A percentile compares a stretch with the other conserved stretches of the same genome.
These are phyloP conservation scores for Leishmania guyanensis DNA, from an alignment of 208 protist genomes.

Conservation along the genomic window DNA sequence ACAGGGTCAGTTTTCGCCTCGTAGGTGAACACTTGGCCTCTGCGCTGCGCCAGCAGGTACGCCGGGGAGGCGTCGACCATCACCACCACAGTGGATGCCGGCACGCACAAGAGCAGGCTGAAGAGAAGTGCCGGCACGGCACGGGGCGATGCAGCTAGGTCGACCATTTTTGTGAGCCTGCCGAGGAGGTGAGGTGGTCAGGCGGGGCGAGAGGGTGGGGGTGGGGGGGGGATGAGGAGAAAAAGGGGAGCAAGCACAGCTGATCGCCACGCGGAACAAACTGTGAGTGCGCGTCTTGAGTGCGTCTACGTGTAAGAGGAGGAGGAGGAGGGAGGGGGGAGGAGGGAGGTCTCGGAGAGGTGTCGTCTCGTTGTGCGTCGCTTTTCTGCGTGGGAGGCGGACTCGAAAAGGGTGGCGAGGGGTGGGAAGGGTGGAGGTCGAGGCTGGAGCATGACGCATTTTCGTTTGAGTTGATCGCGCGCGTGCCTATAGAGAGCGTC, in stretches of 20 bases:
- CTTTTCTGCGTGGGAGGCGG: neutral
- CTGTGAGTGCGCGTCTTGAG: neutral
- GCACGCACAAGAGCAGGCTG: neutral
- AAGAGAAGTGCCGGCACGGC: neutral
- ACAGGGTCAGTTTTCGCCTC: constrained; percentile 4
- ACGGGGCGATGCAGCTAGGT: neutral
- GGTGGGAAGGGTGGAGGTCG: neutral
- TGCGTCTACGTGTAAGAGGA: neutral
- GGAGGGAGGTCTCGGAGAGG: neutral
- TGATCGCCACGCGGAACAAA: neutral
- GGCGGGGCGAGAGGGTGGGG: neutral
- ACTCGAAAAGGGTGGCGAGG: neutral
- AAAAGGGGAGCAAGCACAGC: too few relatives aligned
- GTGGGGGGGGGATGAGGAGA: neutral
- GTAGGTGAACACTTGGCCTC: constrained; percentile 12
- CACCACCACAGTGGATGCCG: neutral
- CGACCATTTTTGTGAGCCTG: neutral
- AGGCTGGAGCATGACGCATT: neutral
- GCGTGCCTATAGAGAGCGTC: neutral
- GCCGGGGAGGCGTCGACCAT: constrained; percentile 14
- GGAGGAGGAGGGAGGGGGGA: neutral
- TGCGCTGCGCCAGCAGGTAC: constrained; percentile 22
- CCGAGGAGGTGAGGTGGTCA: neutral
- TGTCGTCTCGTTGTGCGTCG: neutral
- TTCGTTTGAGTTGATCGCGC: neutral